Percentiles rank a stretch among this genome's conserved stretches.
These are phyloP conservation scores for Monotropa hypopitys DNA, from an alignment of 179 eudicot species.

Conservation along the genomic window DNA sequence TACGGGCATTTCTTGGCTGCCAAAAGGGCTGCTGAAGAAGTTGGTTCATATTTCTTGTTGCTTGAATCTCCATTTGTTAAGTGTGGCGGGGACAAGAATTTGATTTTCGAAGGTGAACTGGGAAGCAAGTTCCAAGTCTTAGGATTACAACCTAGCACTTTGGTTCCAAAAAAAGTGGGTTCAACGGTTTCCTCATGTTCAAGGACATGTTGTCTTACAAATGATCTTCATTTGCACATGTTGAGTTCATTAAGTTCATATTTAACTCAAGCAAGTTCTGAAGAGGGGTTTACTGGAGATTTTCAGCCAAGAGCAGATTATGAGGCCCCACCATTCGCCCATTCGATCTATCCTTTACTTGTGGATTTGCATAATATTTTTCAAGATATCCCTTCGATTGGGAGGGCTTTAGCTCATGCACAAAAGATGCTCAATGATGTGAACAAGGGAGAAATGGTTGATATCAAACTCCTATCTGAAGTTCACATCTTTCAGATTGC, in stretches of 20 bases:
- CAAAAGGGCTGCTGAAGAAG: slow-evolving; percentile 52
- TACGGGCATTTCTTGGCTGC: slow-evolving; percentile 57
- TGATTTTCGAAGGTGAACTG: slow-evolving; percentile 17
- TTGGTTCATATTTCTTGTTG: slow-evolving; percentile 62
- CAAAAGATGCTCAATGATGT: slow-evolving; percentile 77
- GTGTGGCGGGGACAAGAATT: slow-evolving; percentile 11
- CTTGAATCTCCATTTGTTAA: slow-evolving; percentile 52
- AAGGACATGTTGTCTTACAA: slow-evolving; percentile 24
- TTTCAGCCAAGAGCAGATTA: slow-evolving; percentile 40
- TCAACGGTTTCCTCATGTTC: slow-evolving; percentile 22
- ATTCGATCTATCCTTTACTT: slow-evolving; percentile 59
- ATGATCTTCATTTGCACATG: slow-evolving; percentile 48
- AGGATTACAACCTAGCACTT: slow-evolving; percentile 32
- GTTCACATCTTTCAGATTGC: slow-evolving; percentile 72
- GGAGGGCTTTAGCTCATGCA: slow-evolving; percentile 60
- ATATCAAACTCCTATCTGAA: slow-evolving; percentile 45
- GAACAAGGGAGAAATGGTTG: slow-evolving; percentile 43
- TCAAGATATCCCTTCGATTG: slow-evolving; percentile 63
- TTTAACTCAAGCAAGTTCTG: slow-evolving; percentile 25
- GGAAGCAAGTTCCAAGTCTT: slow-evolving; percentile 26
- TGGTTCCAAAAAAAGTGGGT: slow-evolving; percentile 36
- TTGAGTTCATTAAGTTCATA: slow-evolving; percentile 35
- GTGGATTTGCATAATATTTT: slow-evolving; percentile 64
- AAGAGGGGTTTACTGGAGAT: slow-evolving; percentile 9
- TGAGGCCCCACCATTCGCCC: slow-evolving; percentile 69